Conservation (phyloP, 2,329 filamentous ascomycete genomes). For the Colletotrichum sp. region DNA sequence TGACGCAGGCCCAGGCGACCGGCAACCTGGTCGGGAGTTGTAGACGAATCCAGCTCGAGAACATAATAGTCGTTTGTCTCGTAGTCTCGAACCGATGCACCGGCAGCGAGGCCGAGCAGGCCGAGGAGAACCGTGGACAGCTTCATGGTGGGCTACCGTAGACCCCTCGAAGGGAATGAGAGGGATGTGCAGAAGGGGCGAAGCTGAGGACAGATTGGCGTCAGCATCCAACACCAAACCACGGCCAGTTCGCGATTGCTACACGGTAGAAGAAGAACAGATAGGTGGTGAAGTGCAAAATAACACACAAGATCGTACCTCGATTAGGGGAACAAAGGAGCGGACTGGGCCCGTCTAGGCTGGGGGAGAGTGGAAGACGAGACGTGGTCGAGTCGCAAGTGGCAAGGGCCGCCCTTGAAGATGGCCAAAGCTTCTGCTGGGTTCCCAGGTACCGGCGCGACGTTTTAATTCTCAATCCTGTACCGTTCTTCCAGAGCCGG, state of each 20-base stretch:
- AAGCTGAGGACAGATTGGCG: neutral
- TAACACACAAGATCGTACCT: neutral
- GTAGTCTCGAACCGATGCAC: conserved; percentile 69
- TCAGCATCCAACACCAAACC: conserved; percentile 1
- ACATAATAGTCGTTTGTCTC: conserved; percentile 90
- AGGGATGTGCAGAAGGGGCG: neutral
- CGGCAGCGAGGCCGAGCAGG: conserved; percentile 52
- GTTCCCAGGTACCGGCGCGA: neutral
- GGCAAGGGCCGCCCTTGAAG: conserved; percentile 13
- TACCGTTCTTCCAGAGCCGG: neutral
- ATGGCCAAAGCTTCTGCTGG: conserved; percentile 17
- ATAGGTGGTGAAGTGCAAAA: neutral
- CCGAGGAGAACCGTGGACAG: conserved; percentile 54
- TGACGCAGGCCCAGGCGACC: conserved; percentile 75
- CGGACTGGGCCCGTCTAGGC: conserved; percentile 3
- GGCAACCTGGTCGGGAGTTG: conserved; percentile 73
- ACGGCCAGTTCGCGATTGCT: neutral
- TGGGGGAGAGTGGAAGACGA: conserved; percentile 12
- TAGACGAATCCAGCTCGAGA: conserved; percentile 74
- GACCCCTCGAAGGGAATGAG: conserved; percentile 11
- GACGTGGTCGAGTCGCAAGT: conserved; percentile 21
- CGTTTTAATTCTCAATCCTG: neutral
- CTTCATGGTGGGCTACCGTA: conserved; percentile 47
- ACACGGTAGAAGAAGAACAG: neutral
- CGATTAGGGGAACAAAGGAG: conserved; percentile 16